Evolutionary conservation across 768 basidiomycete species (phyloP).

Genomic region (Cystobasidium ongulense): DNA sequence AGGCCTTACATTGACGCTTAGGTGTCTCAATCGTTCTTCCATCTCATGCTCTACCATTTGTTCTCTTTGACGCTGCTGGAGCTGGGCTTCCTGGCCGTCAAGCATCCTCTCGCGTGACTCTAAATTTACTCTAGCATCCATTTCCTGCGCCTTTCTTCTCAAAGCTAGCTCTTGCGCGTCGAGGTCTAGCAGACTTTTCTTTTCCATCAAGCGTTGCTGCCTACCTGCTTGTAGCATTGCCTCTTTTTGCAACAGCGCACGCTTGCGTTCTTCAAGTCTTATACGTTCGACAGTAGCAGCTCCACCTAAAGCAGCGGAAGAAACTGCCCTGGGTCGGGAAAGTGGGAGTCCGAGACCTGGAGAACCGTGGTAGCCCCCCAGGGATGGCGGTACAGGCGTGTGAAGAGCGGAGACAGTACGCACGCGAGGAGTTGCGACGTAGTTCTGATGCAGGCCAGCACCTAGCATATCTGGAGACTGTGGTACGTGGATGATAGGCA

Average conservation of each 20-base stretch:
- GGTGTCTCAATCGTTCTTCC: neutral
- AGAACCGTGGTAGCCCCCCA: neutral
- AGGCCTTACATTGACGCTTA: neutral
- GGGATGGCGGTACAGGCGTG: neutral
- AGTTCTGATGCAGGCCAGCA: neutral
- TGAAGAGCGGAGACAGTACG: neutral
- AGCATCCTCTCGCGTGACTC: neutral
- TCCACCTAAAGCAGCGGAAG: neutral
- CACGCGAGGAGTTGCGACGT: neutral
- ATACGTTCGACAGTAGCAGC: neutral
- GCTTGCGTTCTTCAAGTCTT: constrained; percentile 6
- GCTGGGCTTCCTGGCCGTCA: neutral
- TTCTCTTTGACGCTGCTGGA: neutral
- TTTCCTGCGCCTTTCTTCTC: neutral
- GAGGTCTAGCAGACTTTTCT: neutral
- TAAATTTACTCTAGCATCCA: neutral
- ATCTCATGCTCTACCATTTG: neutral
- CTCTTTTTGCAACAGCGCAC: neutral
- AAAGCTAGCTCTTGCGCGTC: constrained; percentile 1
- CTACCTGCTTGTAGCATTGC: neutral
- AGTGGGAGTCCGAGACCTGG: neutral
- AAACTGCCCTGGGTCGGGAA: neutral
- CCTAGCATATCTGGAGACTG: neutral
- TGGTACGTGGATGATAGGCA: neutral
- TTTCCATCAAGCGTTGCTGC: neutral